phyloP scores from a whole-genome alignment of 1,284 basidiomycete species.

The Moniliophthora roreri region DNA sequence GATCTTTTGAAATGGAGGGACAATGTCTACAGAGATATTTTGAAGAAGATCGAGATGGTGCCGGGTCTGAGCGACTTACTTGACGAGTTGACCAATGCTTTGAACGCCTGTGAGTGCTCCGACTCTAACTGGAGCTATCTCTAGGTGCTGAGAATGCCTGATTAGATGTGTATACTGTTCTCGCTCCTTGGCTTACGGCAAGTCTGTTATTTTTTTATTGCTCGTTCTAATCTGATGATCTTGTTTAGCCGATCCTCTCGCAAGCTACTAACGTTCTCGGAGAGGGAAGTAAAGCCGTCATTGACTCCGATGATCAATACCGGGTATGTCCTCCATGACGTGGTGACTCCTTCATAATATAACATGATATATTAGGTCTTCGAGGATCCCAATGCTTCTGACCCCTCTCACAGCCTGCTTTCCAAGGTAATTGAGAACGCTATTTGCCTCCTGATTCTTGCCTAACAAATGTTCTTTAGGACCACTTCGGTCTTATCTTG shows the following conservation, averaged over 20 bases:
- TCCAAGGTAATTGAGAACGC: slow-evolving; percentile 44
- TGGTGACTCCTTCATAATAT: slow-evolving; percentile 7
- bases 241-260: slow-evolving; percentile 52
- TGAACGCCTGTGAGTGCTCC: slow-evolving; percentile 64
- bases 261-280: slow-evolving; percentile 59
- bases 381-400: slow-evolving; percentile 67
- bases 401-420: slow-evolving; percentile 71
- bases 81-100: slow-evolving; percentile 61
- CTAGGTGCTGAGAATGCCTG: neutral
- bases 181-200: slow-evolving; percentile 65
- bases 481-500: slow-evolving; percentile 63
- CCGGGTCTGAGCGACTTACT: slow-evolving; percentile 70
- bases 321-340: slow-evolving; percentile 33
- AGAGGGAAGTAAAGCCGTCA: slow-evolving; percentile 68
- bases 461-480: slow-evolving; percentile 32
- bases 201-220: slow-evolving; percentile 12
- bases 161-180: slow-evolving; percentile 66
- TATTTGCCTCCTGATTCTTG: slow-evolving; percentile 3
- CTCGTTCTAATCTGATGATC: neutral
- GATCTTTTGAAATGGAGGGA: slow-evolving; percentile 77
- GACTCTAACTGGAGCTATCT: neutral
- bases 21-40: slow-evolving; percentile 48
- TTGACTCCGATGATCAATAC: slow-evolving; percentile 71
- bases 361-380: slow-evolving; percentile 50
- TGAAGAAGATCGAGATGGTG: slow-evolving; percentile 60